These are phyloP conservation scores for Russula olivacea DNA, from an alignment of 768 basidiomycete species.

Conservation along the genomic window DNA sequence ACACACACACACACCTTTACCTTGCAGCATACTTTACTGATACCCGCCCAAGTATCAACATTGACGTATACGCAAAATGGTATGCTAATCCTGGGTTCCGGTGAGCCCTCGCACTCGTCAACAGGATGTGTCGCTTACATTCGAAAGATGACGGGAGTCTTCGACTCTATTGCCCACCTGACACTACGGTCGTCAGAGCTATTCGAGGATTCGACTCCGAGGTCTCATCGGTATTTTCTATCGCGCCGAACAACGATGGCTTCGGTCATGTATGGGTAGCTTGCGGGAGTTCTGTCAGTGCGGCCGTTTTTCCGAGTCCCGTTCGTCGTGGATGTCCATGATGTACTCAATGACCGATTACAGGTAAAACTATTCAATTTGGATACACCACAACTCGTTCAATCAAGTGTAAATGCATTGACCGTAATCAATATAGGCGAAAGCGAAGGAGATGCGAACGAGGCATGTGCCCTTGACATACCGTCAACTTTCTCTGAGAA, in stretches of 20 bases:
- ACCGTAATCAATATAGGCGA: conserved; percentile 42
- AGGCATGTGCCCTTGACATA: conserved; percentile 41
- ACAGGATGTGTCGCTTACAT: conserved; percentile 39
- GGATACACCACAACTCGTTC: conserved; percentile 47
- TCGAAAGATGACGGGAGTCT: conserved; percentile 34
- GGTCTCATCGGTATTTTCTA: conserved; percentile 56
- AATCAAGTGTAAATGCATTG: conserved; percentile 45
- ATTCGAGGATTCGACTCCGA: conserved; percentile 37
- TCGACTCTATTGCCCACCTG: conserved; percentile 21
- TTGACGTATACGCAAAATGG: conserved; percentile 45
- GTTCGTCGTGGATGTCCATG: not conserved
- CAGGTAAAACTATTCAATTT: conserved; percentile 42
- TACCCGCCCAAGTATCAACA: conserved; percentile 49
- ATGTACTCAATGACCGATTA: not conserved
- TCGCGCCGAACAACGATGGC: conserved; percentile 32
- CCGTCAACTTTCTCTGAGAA: conserved; percentile 26
- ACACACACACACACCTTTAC: not conserved
- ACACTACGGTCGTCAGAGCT: conserved; percentile 19
- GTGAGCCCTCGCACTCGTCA: conserved; percentile 32
- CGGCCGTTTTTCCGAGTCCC: not conserved
- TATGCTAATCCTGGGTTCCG: conserved; percentile 56
- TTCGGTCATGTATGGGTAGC: conserved; percentile 59
- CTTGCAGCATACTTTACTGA: conserved; percentile 31
- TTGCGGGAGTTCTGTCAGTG: conserved; percentile 50
- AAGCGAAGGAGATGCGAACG: conserved; percentile 56